phyloP scores from a whole-genome alignment of 2,329 filamentous ascomycete species.

The Lithohypha guttulata region DNA sequence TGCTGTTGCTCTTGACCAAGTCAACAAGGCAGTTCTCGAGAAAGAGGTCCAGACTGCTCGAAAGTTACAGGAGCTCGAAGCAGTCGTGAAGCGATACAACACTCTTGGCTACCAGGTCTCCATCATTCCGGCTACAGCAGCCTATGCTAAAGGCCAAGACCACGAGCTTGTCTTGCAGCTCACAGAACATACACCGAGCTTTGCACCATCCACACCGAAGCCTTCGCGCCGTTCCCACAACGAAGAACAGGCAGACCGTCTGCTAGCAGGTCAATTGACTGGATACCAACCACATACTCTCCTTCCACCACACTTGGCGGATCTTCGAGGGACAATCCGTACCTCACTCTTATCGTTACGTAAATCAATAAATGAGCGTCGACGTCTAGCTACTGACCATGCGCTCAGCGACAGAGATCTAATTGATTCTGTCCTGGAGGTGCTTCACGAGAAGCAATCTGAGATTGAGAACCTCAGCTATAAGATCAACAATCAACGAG shows the following conservation, averaged over 20 bases:
- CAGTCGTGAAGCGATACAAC: conserved; percentile 83
- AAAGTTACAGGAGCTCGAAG: conserved; percentile 86
- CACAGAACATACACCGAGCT: conserved; percentile 57
- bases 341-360: conserved; percentile 65
- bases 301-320: conserved; percentile 54
- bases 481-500: conserved; percentile 73
- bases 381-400: conserved; percentile 69
- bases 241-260: conserved; percentile 52
- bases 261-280: conserved; percentile 62
- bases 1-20: conserved; percentile 66
- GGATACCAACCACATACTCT: conserved; percentile 87
- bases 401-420: conserved; percentile 93
- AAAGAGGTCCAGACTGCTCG: conserved; percentile 78
- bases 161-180: conserved; percentile 80
- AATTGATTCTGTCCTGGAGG: conserved; percentile 88
- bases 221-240: conserved; percentile 28
- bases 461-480: conserved; percentile 90
- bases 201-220: conserved; percentile 47
- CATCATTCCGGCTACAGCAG: conserved; percentile 72
- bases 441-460: conserved; percentile 86
- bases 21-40: conserved; percentile 70
- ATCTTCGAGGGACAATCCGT: conserved; percentile 74
- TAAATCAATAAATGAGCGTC: conserved; percentile 85
- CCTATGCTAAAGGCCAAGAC: conserved; percentile 72
- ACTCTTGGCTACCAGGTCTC: conserved; percentile 87